Base-by-base conservation (phyloP, 1,139 yeast species). In the Magnusiomyces fungicola region DNA sequence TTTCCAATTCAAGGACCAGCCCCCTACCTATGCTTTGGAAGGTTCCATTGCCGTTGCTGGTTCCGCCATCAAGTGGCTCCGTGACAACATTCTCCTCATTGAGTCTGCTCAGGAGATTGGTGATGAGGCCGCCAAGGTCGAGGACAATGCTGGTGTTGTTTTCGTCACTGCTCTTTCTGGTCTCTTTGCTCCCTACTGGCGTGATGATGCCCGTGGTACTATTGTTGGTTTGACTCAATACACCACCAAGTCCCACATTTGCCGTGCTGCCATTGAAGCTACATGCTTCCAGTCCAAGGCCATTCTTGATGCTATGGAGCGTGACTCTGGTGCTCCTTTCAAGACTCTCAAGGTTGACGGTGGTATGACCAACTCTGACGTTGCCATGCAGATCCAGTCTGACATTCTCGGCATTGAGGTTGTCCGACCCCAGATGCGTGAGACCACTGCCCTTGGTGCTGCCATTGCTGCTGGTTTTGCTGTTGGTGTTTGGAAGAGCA, bases 41-140 rank as follows among this genome's bases (percentile, higher is more conserved):
- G 97, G 96, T 18, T 88, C 97, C 21, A 86, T 90, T 62, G 95
- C 97, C 1, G 97, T 89, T 50, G 97, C 97, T 10, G 97, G 97
- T 37, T 81, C 95, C 16, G 88, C 86, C 61, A 88, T 90, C 60
- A 95, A 88, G 69, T 90, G 97, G 96, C 76, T 90, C 60, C 78
- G 96, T 65, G 96, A 90, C 69, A 89, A 89, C 69, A 78, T 90
- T 69, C 83, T 84, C 57, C 72, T 90, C 61, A 85, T 90, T 60
- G 81, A 80, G 60, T 78, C 80, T 54, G 86, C 96, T 16, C 82
- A 83, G 60, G 96, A 90, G 66, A 82, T 90, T 58, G 97, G 96
- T 9, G 95, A 95, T 23, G 75, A 88, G 61, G 96, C 96, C 7
- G 79, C 85, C 23, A 83, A 81, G 60, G 96, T 87, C 34, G 75